Evolutionary conservation across 164 flowering plant genomes (phyloP).

Genomic region (Vitis vinifera): DNA sequence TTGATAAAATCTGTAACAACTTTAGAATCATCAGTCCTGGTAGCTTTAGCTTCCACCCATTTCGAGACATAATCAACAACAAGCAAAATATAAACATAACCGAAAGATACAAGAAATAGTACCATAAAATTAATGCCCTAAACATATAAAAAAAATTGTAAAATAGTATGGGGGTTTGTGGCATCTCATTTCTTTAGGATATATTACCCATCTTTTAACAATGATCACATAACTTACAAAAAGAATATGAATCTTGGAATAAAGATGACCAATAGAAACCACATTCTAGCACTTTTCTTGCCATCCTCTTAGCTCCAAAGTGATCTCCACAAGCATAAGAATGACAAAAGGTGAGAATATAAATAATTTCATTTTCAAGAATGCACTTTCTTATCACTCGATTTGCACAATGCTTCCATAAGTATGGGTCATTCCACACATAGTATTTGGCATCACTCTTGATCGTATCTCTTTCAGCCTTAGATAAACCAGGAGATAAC

Average conservation of each 20-base stretch:
- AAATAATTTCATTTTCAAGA: background rate
- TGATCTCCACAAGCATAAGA: constrained; percentile 6
- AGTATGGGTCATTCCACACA: background rate
- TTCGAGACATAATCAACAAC: no score
- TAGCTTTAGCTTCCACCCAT: background rate
- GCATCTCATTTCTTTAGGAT: constrained; percentile 4
- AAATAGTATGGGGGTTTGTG: background rate
- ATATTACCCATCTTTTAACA: background rate
- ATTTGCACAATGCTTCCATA: background rate
- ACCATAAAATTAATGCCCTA: constrained; percentile 20
- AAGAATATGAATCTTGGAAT: background rate
- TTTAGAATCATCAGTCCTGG: constrained; percentile 7
- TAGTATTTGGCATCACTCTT: background rate
- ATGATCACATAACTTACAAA: background rate
- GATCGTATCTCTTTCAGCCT: background rate
- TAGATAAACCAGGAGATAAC: background rate
- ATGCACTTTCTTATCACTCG: background rate
- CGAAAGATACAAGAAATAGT: background rate
- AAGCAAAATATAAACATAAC: background rate
- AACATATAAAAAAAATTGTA: constrained; percentile 2
- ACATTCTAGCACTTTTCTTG: background rate
- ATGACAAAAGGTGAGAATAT: constrained; percentile 6
- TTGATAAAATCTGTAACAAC: background rate
- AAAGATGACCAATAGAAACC: constrained; percentile 7
- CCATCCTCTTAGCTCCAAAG: background rate